These are phyloP conservation scores for Bipolaris cookei DNA, from an alignment of 2,329 filamentous ascomycete species.

Conservation along the genomic window DNA sequence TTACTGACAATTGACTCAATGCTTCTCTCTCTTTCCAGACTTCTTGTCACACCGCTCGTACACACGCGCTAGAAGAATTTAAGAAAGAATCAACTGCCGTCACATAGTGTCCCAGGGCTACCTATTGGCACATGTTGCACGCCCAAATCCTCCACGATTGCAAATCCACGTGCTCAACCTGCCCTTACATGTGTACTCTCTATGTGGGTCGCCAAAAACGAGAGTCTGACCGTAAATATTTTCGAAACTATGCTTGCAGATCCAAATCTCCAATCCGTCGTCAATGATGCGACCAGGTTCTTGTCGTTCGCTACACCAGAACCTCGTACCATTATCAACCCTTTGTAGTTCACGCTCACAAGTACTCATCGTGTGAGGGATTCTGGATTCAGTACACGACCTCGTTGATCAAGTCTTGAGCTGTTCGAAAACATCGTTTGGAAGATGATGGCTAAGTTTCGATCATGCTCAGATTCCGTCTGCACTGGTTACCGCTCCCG, in stretches of 20 bases:
- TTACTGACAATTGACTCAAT: not conserved
- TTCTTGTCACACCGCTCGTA: not conserved
- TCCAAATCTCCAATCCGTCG: not conserved
- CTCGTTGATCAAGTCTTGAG: no score
- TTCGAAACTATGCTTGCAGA: not conserved
- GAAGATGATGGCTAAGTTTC: no score
- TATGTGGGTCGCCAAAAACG: not conserved
- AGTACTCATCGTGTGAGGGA: no score
- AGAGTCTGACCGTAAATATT: not conserved
- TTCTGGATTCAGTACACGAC: no score
- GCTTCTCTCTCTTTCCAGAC: not conserved
- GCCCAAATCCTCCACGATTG: not conserved
- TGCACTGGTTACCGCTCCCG: no score
- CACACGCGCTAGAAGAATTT: not conserved
- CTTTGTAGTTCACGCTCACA: no score
- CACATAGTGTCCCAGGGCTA: not conserved
- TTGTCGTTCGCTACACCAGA: not conserved
- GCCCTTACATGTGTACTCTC: not conserved
- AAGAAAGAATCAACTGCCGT: not conserved
- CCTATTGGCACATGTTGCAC: not conserved
- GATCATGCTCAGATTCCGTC: no score
- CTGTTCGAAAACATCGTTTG: no score
- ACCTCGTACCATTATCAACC: no score
- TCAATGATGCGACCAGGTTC: not conserved
- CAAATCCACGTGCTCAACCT: not conserved